These are phyloP conservation scores for Tetrapisispora taiwanensis DNA, from an alignment of 805 yeast genomes.

Conservation along the genomic window DNA sequence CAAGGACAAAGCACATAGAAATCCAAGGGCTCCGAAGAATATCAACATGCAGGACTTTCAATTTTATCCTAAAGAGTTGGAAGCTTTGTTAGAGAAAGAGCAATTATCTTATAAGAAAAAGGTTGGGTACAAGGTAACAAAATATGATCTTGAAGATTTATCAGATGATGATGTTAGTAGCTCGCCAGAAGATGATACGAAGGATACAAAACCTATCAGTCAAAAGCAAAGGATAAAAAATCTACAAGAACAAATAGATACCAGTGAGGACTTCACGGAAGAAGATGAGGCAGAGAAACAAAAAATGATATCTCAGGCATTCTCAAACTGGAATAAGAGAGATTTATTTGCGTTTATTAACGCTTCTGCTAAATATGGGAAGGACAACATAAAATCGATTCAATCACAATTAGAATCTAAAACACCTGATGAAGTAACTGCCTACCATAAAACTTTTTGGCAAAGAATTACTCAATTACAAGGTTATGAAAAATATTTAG, in stretches of 20 bases:
- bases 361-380: slow-evolving; percentile 58
- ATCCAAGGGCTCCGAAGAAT: slow-evolving; percentile 53
- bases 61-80: slow-evolving; percentile 50
- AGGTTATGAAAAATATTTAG: slow-evolving; percentile 59
- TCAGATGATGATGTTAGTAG: slow-evolving; percentile 27
- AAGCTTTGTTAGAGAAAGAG: slow-evolving; percentile 49
- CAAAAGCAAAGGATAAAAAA: slow-evolving; percentile 16
- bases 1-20: slow-evolving; percentile 30
- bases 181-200: slow-evolving; percentile 17
- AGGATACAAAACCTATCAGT: slow-evolving; percentile 2
- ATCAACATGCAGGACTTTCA: slow-evolving; percentile 64
- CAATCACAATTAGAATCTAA: slow-evolving; percentile 48
- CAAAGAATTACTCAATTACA: slow-evolving; percentile 46
- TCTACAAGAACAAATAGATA: slow-evolving; percentile 47
- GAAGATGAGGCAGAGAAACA: slow-evolving; percentile 51
- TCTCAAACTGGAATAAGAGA: slow-evolving; percentile 60
- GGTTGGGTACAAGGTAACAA: slow-evolving; percentile 46
- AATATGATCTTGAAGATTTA: slow-evolving; percentile 49
- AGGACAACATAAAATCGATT: slow-evolving; percentile 40
- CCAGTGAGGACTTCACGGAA: slow-evolving; percentile 48
- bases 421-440: slow-evolving; percentile 46
- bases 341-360: slow-evolving; percentile 67
- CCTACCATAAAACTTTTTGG: slow-evolving; percentile 59
- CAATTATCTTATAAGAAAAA: slow-evolving; percentile 52
- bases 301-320: slow-evolving; percentile 44